Base-by-base conservation (phyloP, 1,284 basidiomycete genomes). In the Rhodotorula sp. region DNA sequence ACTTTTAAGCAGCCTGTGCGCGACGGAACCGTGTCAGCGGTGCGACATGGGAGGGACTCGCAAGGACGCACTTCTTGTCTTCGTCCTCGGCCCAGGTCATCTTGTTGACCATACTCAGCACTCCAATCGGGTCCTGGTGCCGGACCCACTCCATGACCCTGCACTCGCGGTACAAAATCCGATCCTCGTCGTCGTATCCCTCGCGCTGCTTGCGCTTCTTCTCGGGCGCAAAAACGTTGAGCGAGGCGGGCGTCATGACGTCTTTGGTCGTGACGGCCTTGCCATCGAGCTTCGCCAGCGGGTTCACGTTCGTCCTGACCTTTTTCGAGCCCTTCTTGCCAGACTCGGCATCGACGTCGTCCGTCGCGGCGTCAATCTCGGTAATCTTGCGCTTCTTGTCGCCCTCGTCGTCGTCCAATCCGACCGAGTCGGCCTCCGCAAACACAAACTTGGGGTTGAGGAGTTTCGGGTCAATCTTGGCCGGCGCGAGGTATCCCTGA, bases 371-470 rank as follows among this genome's bases (percentile, higher is more conserved):
- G 86, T 99, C 99, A 70, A 99, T 96, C 34, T 61, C 60, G 51
- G 29, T 39, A 29, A 61, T n/a, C 55, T 57, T 57, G 55, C n/a
- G 15, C 59, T 32, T 39, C 64, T 59, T 57, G n/a, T 19, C 24
- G 46, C 46, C 52, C 27, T 36, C 58, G 24, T 65, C 68, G n/a
- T 70, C 68, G 57, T 34, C 61, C 4, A 48, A 7, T 4, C n/a
- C 51, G 36, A 19, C 44, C 1, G 58, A 62, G 48, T 82, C 82
- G 24, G 91, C 82, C 73, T 98, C 96, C 81, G 98, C 96, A 86
- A 99, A 99, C 70, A 99, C 96, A 78, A 98, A 92, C 79, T 89
- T 92, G 17, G 96, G 92, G 79, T 99, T 95, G 74, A 99, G 88
- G 82, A 99, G 98, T 82, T 95, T 96, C 52, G 96, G 94, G 79